A percentile compares a stretch with the other conserved stretches of the same genome.
These are phyloP conservation scores for Solanum hybrid DNA, from an alignment of 305 asterid species.

Conservation along the genomic window DNA sequence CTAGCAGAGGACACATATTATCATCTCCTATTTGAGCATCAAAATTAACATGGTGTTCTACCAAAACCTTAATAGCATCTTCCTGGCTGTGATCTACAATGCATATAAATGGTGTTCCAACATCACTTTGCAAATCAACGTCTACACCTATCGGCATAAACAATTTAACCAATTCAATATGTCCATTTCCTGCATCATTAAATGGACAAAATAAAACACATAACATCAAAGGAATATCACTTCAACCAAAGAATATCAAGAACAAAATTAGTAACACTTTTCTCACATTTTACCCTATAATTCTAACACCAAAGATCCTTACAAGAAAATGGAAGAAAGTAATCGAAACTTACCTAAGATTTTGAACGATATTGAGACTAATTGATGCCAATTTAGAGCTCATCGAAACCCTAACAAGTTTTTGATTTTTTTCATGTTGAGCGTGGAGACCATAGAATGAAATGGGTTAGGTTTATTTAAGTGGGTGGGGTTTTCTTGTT, in stretches of 20 bases:
- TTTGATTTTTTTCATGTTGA: too few species aligned
- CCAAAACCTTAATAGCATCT: slow-evolving; percentile 65
- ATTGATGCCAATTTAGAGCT: too few species aligned
- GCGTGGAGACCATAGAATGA: too few species aligned
- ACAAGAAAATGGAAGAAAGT: neutral
- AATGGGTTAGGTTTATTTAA: too few species aligned
- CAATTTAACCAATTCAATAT: slow-evolving; percentile 49
- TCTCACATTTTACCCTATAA: neutral
- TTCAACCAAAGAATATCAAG: neutral
- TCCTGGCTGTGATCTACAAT: slow-evolving; percentile 84
- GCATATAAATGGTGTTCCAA: slow-evolving; percentile 83
- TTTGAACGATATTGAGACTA: too few species aligned
- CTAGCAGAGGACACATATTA: slow-evolving; percentile 46
- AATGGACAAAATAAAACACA: neutral
- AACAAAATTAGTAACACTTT: too few species aligned
- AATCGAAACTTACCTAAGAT: too few species aligned
- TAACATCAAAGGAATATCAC: too few species aligned
- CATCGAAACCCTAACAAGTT: too few species aligned
- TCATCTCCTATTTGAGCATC: slow-evolving; percentile 28
- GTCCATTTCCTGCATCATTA: slow-evolving; percentile 22
- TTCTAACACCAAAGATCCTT: neutral
- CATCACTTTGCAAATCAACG: slow-evolving; percentile 77
- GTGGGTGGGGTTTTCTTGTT: too few species aligned
- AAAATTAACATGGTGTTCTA: slow-evolving; percentile 69
- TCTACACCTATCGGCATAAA: slow-evolving; percentile 50